phyloP scores from a whole-genome alignment of 2,329 filamentous ascomycete genomes.

The Neofusicoccum parvum region DNA sequence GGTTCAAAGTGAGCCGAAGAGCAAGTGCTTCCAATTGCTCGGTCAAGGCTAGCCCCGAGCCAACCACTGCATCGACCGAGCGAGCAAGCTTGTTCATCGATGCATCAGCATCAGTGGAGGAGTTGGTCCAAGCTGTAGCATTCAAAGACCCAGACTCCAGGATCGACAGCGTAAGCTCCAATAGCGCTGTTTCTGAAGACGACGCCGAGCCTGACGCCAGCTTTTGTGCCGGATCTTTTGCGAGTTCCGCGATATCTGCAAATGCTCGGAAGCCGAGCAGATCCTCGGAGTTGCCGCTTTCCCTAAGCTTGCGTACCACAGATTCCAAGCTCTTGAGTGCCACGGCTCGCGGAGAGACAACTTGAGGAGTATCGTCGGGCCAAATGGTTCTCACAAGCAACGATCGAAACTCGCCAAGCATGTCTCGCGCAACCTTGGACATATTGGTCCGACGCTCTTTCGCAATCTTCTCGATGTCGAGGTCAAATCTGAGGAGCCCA shows the following conservation, averaged over 20 bases:
- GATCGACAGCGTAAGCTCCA: conserved; percentile 51
- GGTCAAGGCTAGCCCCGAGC: not conserved
- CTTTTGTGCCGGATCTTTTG: conserved; percentile 24
- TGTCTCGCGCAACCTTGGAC: conserved; percentile 63
- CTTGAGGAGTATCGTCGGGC: conserved; percentile 54
- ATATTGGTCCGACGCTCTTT: conserved; percentile 69
- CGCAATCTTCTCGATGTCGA: conserved; percentile 63
- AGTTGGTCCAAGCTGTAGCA: conserved; percentile 8
- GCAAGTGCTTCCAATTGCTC: conserved; percentile 33
- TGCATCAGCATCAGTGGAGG: conserved; percentile 45
- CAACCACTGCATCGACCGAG: conserved; percentile 12
- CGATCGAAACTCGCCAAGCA: conserved; percentile 58
- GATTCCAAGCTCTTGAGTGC: conserved; percentile 66
- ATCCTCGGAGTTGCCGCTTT: conserved; percentile 50
- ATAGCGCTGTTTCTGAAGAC: conserved; percentile 28
- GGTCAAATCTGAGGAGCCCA: conserved; percentile 55
- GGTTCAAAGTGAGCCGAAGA: conserved; percentile 76
- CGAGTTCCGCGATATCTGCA: conserved; percentile 48
- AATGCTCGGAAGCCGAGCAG: conserved; percentile 45
- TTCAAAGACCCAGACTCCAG: conserved; percentile 49
- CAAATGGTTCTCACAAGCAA: conserved; percentile 60
- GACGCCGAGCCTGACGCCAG: conserved; percentile 5
- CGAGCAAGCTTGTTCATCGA: conserved; percentile 39
- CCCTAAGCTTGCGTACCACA: conserved; percentile 55
- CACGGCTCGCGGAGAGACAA: conserved; percentile 64